These are phyloP conservation scores for Schizochytrium sp. DNA, from an alignment of 108 stramenopile species.

Conservation along the genomic window DNA sequence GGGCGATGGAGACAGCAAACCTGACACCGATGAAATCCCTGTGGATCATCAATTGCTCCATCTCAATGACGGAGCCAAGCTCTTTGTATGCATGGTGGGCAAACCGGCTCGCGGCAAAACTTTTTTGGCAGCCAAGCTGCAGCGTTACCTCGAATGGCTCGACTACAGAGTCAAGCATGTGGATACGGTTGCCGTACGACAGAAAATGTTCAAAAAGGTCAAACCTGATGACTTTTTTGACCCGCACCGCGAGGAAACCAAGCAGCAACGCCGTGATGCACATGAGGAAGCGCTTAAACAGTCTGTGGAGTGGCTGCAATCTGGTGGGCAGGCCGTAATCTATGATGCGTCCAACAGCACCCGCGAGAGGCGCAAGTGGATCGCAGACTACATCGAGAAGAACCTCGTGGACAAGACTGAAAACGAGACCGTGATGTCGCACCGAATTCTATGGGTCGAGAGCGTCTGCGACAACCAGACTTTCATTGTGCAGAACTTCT, in stretches of 20 bases:
- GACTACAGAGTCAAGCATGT: constrained; percentile 71
- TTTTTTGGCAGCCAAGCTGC: constrained; percentile 92
- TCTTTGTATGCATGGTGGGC: constrained; percentile 96
- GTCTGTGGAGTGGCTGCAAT: constrained; percentile 82
- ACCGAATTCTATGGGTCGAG: constrained; percentile 92
- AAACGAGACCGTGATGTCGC: constrained; percentile 48
- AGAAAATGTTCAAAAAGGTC: constrained; percentile 63
- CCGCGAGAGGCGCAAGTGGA: constrained; percentile 76
- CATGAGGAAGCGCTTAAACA: constrained; percentile 88
- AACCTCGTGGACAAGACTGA: constrained; percentile 71
- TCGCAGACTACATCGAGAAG: constrained; percentile 63
- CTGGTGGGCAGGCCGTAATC: constrained; percentile 84
- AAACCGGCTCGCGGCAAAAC: constrained; percentile 97
- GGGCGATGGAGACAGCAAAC: constrained; percentile 34
- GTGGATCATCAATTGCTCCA: constrained; percentile 49
- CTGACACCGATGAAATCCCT: constrained; percentile 56
- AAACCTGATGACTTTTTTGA: constrained; percentile 86
- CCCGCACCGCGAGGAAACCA: constrained; percentile 83
- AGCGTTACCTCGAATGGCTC: constrained; percentile 89
- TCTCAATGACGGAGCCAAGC: constrained; percentile 64
- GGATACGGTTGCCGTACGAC: constrained; percentile 70
- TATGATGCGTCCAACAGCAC: constrained; percentile 96
- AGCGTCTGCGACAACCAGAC: constrained; percentile 86
- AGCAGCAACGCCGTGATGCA: constrained; percentile 77
- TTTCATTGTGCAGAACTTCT: constrained; percentile 86